Conservation (phyloP, 208 protist genomes). For the Acanthamoeba triangularis region DNA sequence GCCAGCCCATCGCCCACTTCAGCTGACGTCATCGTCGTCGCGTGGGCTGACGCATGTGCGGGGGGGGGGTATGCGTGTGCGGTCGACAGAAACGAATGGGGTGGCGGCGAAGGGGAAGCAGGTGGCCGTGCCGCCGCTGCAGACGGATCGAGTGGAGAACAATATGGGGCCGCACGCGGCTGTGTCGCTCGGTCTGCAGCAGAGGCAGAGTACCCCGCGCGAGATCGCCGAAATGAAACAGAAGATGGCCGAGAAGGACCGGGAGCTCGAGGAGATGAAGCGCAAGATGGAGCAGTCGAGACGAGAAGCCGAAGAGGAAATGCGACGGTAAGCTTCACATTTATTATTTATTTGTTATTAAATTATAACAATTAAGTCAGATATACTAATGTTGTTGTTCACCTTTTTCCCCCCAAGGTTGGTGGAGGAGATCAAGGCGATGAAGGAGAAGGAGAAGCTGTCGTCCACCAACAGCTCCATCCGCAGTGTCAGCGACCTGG, state of each 20-base stretch:
- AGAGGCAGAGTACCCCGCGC: background rate
- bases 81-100: too few species aligned
- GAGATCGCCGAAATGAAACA: conserved; percentile 15
- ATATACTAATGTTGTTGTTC: background rate
- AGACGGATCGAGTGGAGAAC: too few species aligned
- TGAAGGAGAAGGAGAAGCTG: conserved; percentile 64
- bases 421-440: conserved; percentile 27
- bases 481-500: background rate
- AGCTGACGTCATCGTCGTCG: too few species aligned
- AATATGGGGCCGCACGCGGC: too few species aligned
- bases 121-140: too few species aligned
- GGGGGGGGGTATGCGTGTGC: too few species aligned
- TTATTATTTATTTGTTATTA: background rate
- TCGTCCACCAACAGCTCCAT: background rate
- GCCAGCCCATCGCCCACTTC: too few species aligned
- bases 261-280: conserved; percentile 48
- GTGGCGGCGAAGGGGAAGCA: too few species aligned
- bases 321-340: background rate
- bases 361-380: background rate
- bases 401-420: background rate
- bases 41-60: too few species aligned
- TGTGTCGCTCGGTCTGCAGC: too few species aligned
- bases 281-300: conserved; percentile 19
- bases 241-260: conserved; percentile 22
- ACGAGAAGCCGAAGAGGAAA: conserved; percentile 23